Conservation (phyloP, 1,139 yeast genomes). For the Casaregolazyma suthepensis region DNA sequence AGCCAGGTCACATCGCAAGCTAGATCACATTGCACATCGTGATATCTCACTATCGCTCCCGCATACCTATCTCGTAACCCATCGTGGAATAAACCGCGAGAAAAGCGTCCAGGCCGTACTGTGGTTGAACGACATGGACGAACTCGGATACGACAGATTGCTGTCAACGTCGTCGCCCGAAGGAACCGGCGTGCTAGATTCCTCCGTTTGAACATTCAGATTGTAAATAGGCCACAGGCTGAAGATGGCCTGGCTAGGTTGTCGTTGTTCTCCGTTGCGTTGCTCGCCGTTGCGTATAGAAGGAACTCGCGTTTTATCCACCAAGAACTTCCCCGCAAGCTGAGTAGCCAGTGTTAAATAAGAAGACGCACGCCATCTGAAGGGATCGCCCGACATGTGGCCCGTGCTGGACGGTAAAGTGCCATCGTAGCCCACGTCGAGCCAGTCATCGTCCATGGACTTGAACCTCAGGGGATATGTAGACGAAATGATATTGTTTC, state of each 20-base stretch:
- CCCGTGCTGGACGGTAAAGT: not conserved
- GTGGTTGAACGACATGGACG: not conserved
- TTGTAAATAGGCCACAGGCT: slow-evolving; percentile 9
- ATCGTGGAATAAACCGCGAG: not conserved
- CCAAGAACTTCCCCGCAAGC: slow-evolving; percentile 19
- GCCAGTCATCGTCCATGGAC: slow-evolving; percentile 27
- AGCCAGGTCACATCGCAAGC: too few relatives aligned
- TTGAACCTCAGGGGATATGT: slow-evolving; percentile 21
- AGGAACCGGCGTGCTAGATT: not conserved
- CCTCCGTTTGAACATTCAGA: not conserved
- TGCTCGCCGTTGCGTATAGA: slow-evolving; percentile 1
- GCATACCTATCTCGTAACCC: not conserved
- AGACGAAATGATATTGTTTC: slow-evolving; percentile 19
- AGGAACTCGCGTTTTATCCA: slow-evolving; percentile 13
- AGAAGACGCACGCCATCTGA: slow-evolving; percentile 8
- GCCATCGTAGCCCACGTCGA: slow-evolving; percentile 16
- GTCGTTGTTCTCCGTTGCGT: not conserved
- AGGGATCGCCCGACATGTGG: not conserved
- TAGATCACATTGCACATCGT: too few relatives aligned
- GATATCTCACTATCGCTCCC: not conserved
- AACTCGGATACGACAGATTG: not conserved
- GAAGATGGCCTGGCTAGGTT: slow-evolving; percentile 6
- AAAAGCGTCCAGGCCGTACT: not conserved
- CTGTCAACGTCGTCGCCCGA: not conserved
- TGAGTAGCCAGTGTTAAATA: slow-evolving; percentile 21